These are phyloP conservation scores for Bolboschoenoplectus hybrid DNA, from an alignment of 202 grass and related monocot species.

Conservation along the genomic window DNA sequence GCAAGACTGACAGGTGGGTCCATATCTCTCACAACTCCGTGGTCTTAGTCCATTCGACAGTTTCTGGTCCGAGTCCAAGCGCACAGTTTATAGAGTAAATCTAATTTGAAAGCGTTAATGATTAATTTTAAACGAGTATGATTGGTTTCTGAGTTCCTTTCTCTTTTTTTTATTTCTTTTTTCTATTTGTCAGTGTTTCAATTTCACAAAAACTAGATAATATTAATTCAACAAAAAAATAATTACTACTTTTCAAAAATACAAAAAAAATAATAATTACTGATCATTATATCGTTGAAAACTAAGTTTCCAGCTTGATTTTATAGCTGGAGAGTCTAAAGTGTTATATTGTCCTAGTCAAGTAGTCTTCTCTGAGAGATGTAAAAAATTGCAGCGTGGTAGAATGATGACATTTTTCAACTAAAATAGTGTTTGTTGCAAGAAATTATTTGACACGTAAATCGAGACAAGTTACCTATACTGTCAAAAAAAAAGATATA, in stretches of 20 bases:
- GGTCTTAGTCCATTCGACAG: background rate
- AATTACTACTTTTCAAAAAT: background rate
- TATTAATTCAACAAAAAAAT: background rate
- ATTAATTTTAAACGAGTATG: slow-evolving; percentile 19
- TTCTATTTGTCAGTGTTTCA: background rate
- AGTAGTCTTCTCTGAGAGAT: background rate
- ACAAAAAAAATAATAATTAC: background rate
- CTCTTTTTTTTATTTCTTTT: background rate
- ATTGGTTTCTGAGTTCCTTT: slow-evolving; percentile 7
- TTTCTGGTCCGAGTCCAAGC: background rate
- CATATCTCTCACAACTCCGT: background rate
- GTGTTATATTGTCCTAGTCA: slow-evolving; percentile 10
- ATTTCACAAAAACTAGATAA: background rate
- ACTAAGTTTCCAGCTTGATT: background rate
- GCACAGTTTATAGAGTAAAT: background rate
- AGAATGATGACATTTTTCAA: slow-evolving; percentile 26
- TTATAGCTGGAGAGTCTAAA: background rate
- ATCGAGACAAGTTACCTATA: slow-evolving; percentile 9
- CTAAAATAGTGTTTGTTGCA: background rate
- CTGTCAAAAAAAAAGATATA: background rate
- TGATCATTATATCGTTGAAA: background rate
- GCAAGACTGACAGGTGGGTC: background rate
- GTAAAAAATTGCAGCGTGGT: background rate
- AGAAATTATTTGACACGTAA: slow-evolving; percentile 24
- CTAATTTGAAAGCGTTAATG: slow-evolving; percentile 2